phyloP scores from a whole-genome alignment of 139 green algal genomes.

The Zygnema circumcarinatum region DNA sequence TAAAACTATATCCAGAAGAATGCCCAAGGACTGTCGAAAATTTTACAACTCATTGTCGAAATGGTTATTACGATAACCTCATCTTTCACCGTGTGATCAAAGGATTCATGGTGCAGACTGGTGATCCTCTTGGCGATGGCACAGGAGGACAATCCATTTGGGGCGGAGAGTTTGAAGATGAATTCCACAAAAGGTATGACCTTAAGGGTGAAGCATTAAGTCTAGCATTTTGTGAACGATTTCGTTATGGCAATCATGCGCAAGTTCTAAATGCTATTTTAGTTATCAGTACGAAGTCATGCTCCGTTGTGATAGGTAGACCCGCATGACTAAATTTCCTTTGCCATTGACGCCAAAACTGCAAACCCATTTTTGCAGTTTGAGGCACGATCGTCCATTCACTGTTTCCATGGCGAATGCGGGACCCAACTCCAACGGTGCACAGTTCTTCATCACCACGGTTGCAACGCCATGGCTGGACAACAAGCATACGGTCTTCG shows the following conservation, averaged over 20 bases:
- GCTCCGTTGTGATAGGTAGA: too few species aligned
- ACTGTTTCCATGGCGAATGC: constrained; percentile 89
- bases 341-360: too few species aligned
- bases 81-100: constrained; percentile 98
- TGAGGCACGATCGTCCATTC: constrained; percentile 83
- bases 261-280: too few species aligned
- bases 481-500: constrained; percentile 81
- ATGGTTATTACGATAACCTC: constrained; percentile 94
- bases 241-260: too few species aligned
- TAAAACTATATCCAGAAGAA: constrained; percentile 94
- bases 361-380: constrained; percentile 26
- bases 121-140: constrained; percentile 83
- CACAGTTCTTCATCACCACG: constrained; percentile 87
- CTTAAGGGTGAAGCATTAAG: too few species aligned
- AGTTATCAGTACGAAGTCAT: too few species aligned
- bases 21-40: constrained; percentile 97
- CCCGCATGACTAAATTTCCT: too few species aligned
- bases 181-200: constrained; percentile 79
- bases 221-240: too few species aligned
- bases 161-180: constrained; percentile 97
- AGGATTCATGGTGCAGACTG: constrained; percentile 97
- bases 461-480: constrained; percentile 88
- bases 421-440: constrained; percentile 69
- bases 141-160: constrained; percentile 97
- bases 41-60: constrained; percentile 90